Base-by-base conservation (phyloP, 2,329 filamentous ascomycete species). In the Eutypella sp. region DNA sequence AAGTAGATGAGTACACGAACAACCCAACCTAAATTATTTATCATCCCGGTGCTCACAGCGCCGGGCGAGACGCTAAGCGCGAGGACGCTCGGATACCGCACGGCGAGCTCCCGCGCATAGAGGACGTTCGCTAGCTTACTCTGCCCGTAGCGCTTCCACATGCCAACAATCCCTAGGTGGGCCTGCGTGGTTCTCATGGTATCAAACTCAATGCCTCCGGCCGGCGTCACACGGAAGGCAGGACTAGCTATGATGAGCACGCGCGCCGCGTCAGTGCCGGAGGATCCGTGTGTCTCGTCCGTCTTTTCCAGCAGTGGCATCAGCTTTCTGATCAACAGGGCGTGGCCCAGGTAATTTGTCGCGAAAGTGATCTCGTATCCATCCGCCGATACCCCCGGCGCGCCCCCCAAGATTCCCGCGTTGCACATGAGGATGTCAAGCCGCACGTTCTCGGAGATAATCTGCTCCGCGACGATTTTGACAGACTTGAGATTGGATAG, bases 291-390 rank as follows among this genome's bases (percentile, higher is more conserved):
- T 4, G 36, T 19, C 10, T 48, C 40, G 3, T 41, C 47, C 5
- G 48, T 51, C 8, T 44, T 20, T 5, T 46, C n/a, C 38, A 56
- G 22, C 3, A 46, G 7, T 7, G 47, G 45, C 3, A 51, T 31
- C 1, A 52, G 44, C 16, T 49, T 47, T 34, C 45, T 60, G 19
- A 58, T 61, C 3, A 74, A 59, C 6, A 70, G 57, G 1, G 70
- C 67, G 40, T 72, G 69, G 4, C 68, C 68, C 7, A 74, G 49
- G 47, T 72, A 68, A 38, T 74, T 75, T 2, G 64, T 69, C 1
- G 63, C 69, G 44, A 73, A 72, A 39, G 71, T 63, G 7, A 65
- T 52, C 48, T 74, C 71, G 47, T 71, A 73, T 6, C 69, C 69
- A 13, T 73, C 66, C 5, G 51, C 47, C 1, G 67, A 69, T 5